A percentile compares a stretch with the other conserved stretches of the same genome.
Conservation (phyloP, 2,329 filamentous ascomycete species). For the Cordyceps tenuipes region DNA sequence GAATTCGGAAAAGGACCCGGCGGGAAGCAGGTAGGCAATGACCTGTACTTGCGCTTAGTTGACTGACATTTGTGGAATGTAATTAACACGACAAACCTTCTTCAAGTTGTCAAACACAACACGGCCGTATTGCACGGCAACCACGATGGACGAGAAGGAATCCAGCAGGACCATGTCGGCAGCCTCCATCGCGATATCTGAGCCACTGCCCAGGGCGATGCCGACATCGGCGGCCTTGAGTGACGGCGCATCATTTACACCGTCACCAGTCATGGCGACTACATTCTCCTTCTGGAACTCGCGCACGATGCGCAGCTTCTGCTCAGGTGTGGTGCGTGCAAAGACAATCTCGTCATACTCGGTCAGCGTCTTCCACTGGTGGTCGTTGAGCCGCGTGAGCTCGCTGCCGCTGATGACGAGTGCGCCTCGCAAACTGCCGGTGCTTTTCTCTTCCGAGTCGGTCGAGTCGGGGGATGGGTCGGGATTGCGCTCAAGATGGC, state of each 20-base stretch:
- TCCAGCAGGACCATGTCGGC: conserved; percentile 77
- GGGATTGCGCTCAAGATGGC: conserved; percentile 37
- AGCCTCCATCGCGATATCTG: conserved; percentile 73
- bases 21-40: conserved; percentile 63
- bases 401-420: conserved; percentile 60
- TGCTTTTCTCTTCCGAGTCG: conserved; percentile 18
- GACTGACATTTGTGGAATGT: background rate
- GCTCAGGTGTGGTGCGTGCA: conserved; percentile 66
- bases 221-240: conserved; percentile 73
- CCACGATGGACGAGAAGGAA: conserved; percentile 62
- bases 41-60: conserved; percentile 14
- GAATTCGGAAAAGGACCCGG: conserved; percentile 67
- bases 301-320: conserved; percentile 71
- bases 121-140: conserved; percentile 63
- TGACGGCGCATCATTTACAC: conserved; percentile 79
- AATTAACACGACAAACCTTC: conserved; percentile 35
- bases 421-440: conserved; percentile 27
- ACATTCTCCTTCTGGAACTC: conserved; percentile 61
- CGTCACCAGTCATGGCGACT: conserved; percentile 79
- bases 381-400: conserved; percentile 54
- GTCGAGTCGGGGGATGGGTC: conserved; percentile 7
- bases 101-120: conserved; percentile 75
- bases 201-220: conserved; percentile 73
- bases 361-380: conserved; percentile 60
- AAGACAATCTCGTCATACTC: conserved; percentile 65